Evolutionary conservation across 768 basidiomycete genomes (phyloP).

Genomic region (Krasilnikovozyma curviuscula): DNA sequence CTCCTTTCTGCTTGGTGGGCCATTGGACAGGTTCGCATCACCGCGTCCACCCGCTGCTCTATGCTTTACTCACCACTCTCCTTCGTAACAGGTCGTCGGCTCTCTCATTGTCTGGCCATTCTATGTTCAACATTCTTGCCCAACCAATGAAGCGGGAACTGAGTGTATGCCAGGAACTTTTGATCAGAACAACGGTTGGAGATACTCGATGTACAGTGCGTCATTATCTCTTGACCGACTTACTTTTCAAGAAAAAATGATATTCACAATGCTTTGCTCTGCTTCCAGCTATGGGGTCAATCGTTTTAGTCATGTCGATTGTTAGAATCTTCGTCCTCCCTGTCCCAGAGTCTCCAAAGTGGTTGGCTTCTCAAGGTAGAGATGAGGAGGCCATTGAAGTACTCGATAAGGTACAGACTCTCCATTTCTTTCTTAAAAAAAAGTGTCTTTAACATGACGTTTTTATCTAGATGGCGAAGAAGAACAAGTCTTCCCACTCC

Average conservation of each 20-base stretch:
- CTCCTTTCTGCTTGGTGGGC: conserved; percentile 1
- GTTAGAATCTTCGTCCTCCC: background rate
- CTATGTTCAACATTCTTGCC: too few relatives aligned
- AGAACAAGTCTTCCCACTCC: background rate
- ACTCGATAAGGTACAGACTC: too few relatives aligned
- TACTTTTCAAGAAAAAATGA: too few relatives aligned
- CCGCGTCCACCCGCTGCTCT: too few relatives aligned
- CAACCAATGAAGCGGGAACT: too few relatives aligned
- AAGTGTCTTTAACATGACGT: too few relatives aligned
- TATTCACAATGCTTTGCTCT: too few relatives aligned
- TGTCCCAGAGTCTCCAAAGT: background rate
- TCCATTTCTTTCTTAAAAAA: too few relatives aligned
- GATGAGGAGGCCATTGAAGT: conserved; percentile 1
- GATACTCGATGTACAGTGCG: too few relatives aligned
- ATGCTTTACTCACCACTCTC: too few relatives aligned
- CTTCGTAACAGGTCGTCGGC: too few relatives aligned
- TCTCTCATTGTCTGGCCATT: background rate
- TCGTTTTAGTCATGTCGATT: background rate
- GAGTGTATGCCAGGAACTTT: background rate
- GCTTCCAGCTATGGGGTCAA: background rate
- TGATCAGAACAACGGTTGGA: background rate
- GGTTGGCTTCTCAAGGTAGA: conserved; percentile 2
- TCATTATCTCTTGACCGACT: too few relatives aligned
- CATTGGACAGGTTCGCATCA: background rate
- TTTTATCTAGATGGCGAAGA: background rate